phyloP scores from a whole-genome alignment of 1,284 basidiomycete genomes.

The Amylostereum chailletii region DNA sequence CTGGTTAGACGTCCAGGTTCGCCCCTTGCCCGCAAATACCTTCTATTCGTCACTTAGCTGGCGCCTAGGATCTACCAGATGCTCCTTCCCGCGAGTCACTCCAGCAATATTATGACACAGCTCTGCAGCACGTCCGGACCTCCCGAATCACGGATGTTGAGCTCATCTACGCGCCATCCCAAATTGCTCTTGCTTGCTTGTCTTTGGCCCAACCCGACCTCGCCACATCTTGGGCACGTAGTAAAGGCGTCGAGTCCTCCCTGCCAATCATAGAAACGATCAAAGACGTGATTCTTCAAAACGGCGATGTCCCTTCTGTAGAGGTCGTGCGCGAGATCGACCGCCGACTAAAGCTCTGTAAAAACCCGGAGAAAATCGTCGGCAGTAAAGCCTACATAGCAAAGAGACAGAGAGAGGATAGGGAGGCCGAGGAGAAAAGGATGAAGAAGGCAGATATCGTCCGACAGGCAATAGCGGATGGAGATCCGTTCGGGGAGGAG shows the following conservation, averaged over 20 bases:
- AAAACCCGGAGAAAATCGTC: slow-evolving; percentile 89
- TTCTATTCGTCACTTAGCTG: slow-evolving; percentile 9
- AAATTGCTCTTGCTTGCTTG: slow-evolving; percentile 86
- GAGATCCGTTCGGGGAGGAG: slow-evolving; percentile 62
- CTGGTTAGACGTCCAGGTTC: slow-evolving; percentile 83
- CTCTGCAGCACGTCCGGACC: slow-evolving; percentile 53
- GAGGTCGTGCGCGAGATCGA: slow-evolving; percentile 84
- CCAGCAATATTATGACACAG: slow-evolving; percentile 45
- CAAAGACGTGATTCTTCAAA: slow-evolving; percentile 42
- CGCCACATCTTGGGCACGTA: slow-evolving; percentile 54
- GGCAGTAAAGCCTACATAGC: slow-evolving; percentile 74
- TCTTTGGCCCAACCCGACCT: slow-evolving; percentile 55
- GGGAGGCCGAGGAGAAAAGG: slow-evolving; percentile 55
- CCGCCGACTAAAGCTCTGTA: slow-evolving; percentile 73
- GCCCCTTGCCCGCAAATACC: slow-evolving; percentile 12
- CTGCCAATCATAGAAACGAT: slow-evolving; percentile 41
- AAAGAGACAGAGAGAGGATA: slow-evolving; percentile 57
- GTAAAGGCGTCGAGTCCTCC: slow-evolving; percentile 33
- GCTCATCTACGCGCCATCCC: slow-evolving; percentile 85
- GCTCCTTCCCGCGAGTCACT: slow-evolving; percentile 35
- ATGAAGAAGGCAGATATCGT: slow-evolving; percentile 52
- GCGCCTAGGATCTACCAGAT: slow-evolving; percentile 27
- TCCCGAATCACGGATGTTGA: slow-evolving; percentile 89
- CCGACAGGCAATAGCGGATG: slow-evolving; percentile 38
- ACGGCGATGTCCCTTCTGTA: slow-evolving; percentile 66